Conservation (phyloP, 768 basidiomycete species). For the Xerocomus spinulosus region DNA sequence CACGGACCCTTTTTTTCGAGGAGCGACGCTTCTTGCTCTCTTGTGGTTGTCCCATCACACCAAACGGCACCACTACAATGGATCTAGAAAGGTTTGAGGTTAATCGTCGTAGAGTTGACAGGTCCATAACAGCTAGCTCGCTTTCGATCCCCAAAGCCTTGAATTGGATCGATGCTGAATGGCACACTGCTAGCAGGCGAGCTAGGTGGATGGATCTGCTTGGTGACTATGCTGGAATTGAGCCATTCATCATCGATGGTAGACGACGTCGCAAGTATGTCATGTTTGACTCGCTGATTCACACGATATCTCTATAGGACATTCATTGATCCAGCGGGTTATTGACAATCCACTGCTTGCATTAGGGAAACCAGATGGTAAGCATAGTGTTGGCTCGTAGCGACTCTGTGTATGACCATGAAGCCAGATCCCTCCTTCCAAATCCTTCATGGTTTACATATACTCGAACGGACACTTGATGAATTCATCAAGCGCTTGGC, state of each 20-base stretch:
- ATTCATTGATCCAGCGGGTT: constrained; percentile 55
- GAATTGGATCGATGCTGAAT: constrained; percentile 31
- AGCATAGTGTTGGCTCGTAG: background rate
- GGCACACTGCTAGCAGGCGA: constrained; percentile 37
- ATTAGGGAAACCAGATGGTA: constrained; percentile 46
- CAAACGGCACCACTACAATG: constrained; percentile 19
- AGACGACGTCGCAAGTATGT: constrained; percentile 3
- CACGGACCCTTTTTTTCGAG: constrained; percentile 15
- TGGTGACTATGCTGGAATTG: constrained; percentile 65
- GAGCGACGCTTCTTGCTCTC: background rate
- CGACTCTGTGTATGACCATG: background rate
- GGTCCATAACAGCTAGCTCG: background rate
- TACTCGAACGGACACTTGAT: constrained; percentile 48
- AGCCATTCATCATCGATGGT: constrained; percentile 66
- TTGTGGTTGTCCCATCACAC: background rate
- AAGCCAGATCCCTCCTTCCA: constrained; percentile 52
- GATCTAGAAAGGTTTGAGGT: constrained; percentile 39
- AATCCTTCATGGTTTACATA: constrained; percentile 54
- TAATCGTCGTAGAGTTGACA: constrained; percentile 1
- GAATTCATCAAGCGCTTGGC: constrained; percentile 48
- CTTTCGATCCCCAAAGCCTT: constrained; percentile 24
- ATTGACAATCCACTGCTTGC: constrained; percentile 60
- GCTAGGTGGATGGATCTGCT: constrained; percentile 66
- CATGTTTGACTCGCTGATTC: constrained; percentile 1
- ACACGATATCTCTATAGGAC: constrained; percentile 41